A percentile compares a stretch with the other conserved stretches of the same genome.
Evolutionary conservation across 116 monocot species (phyloP).

Genomic region (Trichopus zeylanicus): DNA sequence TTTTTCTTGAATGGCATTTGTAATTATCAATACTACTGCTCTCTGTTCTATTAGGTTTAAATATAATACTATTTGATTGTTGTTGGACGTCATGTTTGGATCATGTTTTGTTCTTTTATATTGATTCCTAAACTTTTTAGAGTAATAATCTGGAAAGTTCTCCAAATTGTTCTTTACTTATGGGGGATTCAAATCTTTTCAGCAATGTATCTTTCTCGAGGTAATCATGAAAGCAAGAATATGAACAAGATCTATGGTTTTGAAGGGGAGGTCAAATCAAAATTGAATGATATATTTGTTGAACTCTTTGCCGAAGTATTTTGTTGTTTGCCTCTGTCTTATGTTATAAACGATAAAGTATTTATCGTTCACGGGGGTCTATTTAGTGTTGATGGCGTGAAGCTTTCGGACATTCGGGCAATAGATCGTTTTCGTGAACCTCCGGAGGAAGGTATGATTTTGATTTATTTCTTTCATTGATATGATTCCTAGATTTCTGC

Average conservation of each 20-base stretch:
- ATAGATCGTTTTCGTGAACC: constrained; percentile 98
- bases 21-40: too few species aligned
- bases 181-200: constrained; percentile 14
- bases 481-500: not conserved
- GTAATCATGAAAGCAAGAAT: constrained; percentile 93
- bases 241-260: constrained; percentile 99
- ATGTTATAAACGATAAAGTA: constrained; percentile 91
- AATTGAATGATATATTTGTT: constrained; percentile 83
- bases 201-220: constrained; percentile 84
- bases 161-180: not conserved
- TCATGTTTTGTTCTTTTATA: too few species aligned
- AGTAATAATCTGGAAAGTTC: too few species aligned
- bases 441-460: constrained; percentile 90
- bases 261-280: constrained; percentile 94
- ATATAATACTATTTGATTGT: too few species aligned
- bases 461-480: not conserved
- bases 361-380: constrained; percentile 97
- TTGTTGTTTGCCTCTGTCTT: constrained; percentile 90
- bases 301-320: constrained; percentile 99
- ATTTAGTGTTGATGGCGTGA: constrained; percentile 98
- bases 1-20: too few species aligned
- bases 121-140: too few species aligned
- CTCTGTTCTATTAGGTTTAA: too few species aligned
- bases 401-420: constrained; percentile 82
- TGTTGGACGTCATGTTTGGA: too few species aligned